phyloP scores from a whole-genome alignment of 1,139 yeast genomes.

The Yamadazyma songkhlaensis region DNA sequence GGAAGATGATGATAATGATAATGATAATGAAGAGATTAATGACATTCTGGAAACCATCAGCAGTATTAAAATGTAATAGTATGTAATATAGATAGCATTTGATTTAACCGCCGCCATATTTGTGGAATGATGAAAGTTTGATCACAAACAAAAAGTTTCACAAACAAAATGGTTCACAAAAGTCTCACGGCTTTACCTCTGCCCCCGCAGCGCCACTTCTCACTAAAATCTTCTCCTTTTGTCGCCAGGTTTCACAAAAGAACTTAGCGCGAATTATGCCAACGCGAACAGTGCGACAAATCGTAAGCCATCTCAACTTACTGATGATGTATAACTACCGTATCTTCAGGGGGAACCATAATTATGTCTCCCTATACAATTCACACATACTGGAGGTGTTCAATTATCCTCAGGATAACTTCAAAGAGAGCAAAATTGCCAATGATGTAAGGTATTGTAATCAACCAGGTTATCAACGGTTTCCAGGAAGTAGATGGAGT shows the following conservation, averaged over 20 bases:
- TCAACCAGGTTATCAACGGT: constrained; percentile 5
- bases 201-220: not conserved
- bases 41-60: constrained; percentile 9
- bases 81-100: constrained; percentile 15
- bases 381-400: not conserved
- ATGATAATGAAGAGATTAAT: constrained; percentile 22
- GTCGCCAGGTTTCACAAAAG: too few relatives aligned
- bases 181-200: too few relatives aligned
- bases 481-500: constrained; percentile 21
- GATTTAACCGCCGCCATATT: too few relatives aligned
- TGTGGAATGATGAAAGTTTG: too few relatives aligned
- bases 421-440: not conserved
- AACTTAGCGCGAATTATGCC: too few relatives aligned
- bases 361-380: constrained; percentile 1
- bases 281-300: too few relatives aligned
- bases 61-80: constrained; percentile 3
- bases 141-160: too few relatives aligned
- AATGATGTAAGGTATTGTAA: not conserved
- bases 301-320: too few relatives aligned
- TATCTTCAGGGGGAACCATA: not conserved
- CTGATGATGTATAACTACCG: not conserved
- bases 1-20: constrained; percentile 25
- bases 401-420: not conserved
- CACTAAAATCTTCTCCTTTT: too few relatives aligned
- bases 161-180: too few relatives aligned